phyloP scores from a whole-genome alignment of 352 stramenopile species.

The Thalassiosira mediterranea region DNA sequence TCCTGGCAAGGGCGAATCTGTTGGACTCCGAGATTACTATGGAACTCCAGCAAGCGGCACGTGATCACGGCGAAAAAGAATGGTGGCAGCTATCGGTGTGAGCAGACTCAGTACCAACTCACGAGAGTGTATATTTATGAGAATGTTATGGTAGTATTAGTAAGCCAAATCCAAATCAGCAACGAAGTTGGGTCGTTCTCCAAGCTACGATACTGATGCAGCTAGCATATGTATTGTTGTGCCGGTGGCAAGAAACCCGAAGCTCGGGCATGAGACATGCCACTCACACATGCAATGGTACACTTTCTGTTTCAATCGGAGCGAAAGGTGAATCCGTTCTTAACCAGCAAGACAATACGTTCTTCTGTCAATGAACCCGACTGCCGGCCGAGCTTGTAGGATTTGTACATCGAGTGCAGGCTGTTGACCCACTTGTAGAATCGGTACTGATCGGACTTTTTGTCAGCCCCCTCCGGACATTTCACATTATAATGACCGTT shows the following conservation, averaged over 20 bases:
- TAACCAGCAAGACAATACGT: constrained; percentile 12
- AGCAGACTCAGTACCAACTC: too few relatives aligned
- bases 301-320: not conserved
- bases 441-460: not conserved
- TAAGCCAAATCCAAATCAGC: too few relatives aligned
- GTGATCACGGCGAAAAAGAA: constrained; percentile 16
- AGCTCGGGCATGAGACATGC: too few relatives aligned
- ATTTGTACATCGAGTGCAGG: not conserved
- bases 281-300: too few relatives aligned
- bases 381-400: not conserved
- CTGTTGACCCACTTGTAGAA: constrained; percentile 14
- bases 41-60: constrained; percentile 21
- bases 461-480: not conserved
- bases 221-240: too few relatives aligned
- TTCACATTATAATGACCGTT: constrained; percentile 8
- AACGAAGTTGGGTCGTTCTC: too few relatives aligned
- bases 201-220: too few relatives aligned
- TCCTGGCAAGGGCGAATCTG: constrained; percentile 26
- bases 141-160: too few relatives aligned
- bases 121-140: too few relatives aligned
- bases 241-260: too few relatives aligned
- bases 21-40: constrained; percentile 14
- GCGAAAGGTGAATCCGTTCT: constrained; percentile 1
- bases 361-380: not conserved
- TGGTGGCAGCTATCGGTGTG: constrained; percentile 45